Conservation (phyloP, 2,329 filamentous ascomycete species). For the Fusarium vanettenii region DNA sequence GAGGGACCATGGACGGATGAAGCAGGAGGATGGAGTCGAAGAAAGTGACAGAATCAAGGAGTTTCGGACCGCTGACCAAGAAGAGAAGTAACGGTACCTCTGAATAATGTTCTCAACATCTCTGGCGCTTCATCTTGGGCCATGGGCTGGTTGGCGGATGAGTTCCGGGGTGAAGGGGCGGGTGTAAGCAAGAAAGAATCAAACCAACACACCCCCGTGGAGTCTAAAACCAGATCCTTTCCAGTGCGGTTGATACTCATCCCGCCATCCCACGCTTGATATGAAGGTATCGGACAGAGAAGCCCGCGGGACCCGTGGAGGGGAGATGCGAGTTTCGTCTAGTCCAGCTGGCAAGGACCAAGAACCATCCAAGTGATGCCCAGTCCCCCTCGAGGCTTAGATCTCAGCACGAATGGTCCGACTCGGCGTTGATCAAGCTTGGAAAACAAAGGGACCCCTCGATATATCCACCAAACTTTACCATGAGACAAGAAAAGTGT, state of each 20-base stretch:
- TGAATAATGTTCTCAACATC: not conserved
- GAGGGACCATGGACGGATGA: not conserved
- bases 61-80: not conserved
- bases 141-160: not conserved
- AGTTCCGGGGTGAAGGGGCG: not conserved
- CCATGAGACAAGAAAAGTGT: not conserved
- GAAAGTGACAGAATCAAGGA: not conserved
- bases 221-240: not conserved
- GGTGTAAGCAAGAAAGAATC: conserved; percentile 17
- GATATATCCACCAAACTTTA: conserved; percentile 1
- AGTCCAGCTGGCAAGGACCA: conserved; percentile 4
- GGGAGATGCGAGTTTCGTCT: conserved; percentile 28
- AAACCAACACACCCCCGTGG: conserved; percentile 6
- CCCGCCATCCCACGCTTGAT: not conserved
- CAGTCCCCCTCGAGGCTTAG: not conserved
- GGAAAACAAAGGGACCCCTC: not conserved
- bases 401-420: not conserved
- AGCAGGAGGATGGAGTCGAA: not conserved
- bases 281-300: not conserved
- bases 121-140: not conserved
- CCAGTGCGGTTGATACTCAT: conserved; percentile 22
- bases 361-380: not conserved
- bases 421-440: not conserved
- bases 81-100: not conserved
- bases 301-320: not conserved